These are phyloP conservation scores for Podaxis rugospora DNA, from an alignment of 768 basidiomycete genomes.

Conservation along the genomic window DNA sequence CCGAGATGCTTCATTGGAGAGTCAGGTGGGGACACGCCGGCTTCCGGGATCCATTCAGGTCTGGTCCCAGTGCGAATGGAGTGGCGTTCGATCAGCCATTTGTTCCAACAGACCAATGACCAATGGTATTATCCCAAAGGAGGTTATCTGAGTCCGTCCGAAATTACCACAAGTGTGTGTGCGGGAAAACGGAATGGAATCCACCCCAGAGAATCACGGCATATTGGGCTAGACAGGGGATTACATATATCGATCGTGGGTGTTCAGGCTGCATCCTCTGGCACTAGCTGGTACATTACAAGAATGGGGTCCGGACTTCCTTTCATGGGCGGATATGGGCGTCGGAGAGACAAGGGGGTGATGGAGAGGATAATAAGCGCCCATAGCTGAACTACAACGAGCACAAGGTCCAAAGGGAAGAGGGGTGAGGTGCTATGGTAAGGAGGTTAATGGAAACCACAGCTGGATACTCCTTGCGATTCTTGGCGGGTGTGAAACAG, in stretches of 20 bases:
- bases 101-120: not conserved
- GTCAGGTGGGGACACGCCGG: slow-evolving; percentile 6
- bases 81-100: slow-evolving; percentile 1
- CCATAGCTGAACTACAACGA: not conserved
- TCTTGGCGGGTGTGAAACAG: no score
- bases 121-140: not conserved
- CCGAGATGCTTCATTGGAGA: not conserved
- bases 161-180: not conserved
- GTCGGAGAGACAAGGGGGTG: not conserved
- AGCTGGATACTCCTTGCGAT: no score
- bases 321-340: not conserved
- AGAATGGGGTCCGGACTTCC: not conserved
- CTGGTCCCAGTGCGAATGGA: not conserved
- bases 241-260: not conserved
- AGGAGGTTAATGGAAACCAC: no score
- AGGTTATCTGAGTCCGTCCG: not conserved
- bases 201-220: not conserved
- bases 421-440: no score
- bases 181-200: not conserved
- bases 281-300: not conserved
- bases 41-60: not conserved
- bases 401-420: not conserved
- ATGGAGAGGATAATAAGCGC: not conserved
- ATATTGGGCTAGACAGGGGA: not conserved
- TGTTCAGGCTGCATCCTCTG: not conserved